Evolutionary conservation across 2,329 filamentous ascomycete species (phyloP).

Genomic region (Venturia effusa): DNA sequence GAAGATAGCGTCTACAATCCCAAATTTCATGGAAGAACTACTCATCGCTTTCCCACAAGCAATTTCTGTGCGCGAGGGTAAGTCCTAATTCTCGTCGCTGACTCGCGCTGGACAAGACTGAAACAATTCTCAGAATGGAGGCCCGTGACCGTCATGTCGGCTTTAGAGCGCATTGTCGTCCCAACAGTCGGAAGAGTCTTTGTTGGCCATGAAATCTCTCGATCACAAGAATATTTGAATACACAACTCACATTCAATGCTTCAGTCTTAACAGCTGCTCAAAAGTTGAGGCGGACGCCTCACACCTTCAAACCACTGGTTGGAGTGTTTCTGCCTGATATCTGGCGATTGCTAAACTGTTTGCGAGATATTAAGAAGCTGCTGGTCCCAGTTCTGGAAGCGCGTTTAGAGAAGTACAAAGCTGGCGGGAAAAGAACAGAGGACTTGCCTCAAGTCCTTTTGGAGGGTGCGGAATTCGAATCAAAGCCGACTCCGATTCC

Average conservation of each 20-base stretch:
- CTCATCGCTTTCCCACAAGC: neutral
- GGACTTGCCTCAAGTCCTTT: neutral
- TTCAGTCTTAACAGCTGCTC: neutral
- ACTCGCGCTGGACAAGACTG: neutral
- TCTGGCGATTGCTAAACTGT: neutral
- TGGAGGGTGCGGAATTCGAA: neutral
- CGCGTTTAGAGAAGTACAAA: neutral
- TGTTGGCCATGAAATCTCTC: neutral
- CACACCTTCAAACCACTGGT: neutral
- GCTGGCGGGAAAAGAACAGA: neutral
- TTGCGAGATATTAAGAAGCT: neutral
- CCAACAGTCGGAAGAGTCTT: neutral
- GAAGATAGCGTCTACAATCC: neutral
- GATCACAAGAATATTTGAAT: neutral
- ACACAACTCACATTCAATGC: neutral
- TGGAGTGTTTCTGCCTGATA: neutral
- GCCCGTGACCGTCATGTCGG: neutral
- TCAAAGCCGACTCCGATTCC: neutral
- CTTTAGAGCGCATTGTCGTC: neutral
- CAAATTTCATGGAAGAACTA: neutral
- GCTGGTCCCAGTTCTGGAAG: neutral
- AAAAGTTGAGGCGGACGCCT: neutral
- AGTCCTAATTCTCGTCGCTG: neutral
- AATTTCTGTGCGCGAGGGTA: neutral
- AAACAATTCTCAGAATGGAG: neutral